Conservation (phyloP, 2,329 filamentous ascomycete species). For the Aspergillus pseudonomiae region DNA sequence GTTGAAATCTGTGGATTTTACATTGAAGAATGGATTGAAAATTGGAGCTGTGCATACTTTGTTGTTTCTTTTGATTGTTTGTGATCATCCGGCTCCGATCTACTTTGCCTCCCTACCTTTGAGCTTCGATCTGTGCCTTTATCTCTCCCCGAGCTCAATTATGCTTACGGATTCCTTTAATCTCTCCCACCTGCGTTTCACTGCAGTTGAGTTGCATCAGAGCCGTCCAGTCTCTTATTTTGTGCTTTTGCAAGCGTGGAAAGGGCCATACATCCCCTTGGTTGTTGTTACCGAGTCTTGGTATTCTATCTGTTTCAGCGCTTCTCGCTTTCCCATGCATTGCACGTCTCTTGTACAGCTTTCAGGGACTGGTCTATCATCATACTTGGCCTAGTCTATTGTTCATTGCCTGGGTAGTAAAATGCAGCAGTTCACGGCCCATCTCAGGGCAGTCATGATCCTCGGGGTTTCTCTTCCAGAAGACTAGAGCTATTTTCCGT, state of each 20-base stretch:
- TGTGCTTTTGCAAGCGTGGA: constrained; percentile 28
- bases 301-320: constrained; percentile 17
- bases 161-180: constrained; percentile 19
- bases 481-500: not conserved
- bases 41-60: constrained; percentile 15
- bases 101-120: constrained; percentile 21
- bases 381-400: constrained; percentile 1
- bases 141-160: constrained; percentile 12
- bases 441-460: not conserved
- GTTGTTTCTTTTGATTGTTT: not conserved
- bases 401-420: constrained; percentile 7
- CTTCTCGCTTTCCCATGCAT: constrained; percentile 18
- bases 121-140: constrained; percentile 18
- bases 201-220: constrained; percentile 10
- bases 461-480: no score
- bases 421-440: constrained; percentile 6
- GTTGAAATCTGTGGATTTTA: constrained; percentile 18
- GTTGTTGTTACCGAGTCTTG: constrained; percentile 29
- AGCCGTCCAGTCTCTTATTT: constrained; percentile 22
- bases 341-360: constrained; percentile 13
- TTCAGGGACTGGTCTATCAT: constrained; percentile 7
- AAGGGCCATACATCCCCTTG: constrained; percentile 30
- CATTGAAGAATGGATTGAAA: constrained; percentile 16
- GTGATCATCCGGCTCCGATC: constrained; percentile 24
- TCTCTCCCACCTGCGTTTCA: constrained; percentile 2